Evolutionary conservation across 2,329 filamentous ascomycete genomes (phyloP).

Genomic region (Clarireedia monteithiana): DNA sequence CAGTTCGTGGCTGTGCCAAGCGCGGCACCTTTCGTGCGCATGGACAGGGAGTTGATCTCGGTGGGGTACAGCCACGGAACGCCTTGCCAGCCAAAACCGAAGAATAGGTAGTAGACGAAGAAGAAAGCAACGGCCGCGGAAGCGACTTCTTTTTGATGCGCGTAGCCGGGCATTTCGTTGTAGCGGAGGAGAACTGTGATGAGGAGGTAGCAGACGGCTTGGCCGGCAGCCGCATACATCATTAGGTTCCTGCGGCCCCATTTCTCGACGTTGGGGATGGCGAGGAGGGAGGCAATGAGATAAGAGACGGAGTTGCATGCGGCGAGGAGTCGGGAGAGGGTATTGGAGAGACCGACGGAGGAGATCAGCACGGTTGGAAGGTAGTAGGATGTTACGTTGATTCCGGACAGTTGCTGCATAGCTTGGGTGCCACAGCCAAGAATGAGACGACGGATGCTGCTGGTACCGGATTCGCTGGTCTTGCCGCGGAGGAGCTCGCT

Average conservation of each 20-base stretch:
- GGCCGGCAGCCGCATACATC: constrained; percentile 58
- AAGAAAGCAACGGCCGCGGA: constrained; percentile 28
- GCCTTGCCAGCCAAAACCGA: constrained; percentile 42
- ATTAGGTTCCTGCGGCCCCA: constrained; percentile 65
- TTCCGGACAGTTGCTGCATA: constrained; percentile 42
- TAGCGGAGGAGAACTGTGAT: constrained; percentile 35
- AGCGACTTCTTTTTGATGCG: constrained; percentile 8
- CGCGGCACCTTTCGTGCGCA: constrained; percentile 50
- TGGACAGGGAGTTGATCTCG: constrained; percentile 45
- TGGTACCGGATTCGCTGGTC: not conserved
- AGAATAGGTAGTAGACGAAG: constrained; percentile 46
- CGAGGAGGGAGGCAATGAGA: constrained; percentile 18
- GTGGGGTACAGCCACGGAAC: constrained; percentile 43
- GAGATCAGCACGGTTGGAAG: constrained; percentile 43
- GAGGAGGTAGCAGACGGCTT: constrained; percentile 54
- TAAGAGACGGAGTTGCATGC: constrained; percentile 36
- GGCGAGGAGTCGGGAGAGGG: constrained; percentile 45
- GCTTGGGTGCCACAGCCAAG: constrained; percentile 58
- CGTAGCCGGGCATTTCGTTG: constrained; percentile 13
- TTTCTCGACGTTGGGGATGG: constrained; percentile 39
- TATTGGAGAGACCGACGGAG: constrained; percentile 37
- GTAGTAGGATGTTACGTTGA: constrained; percentile 39
- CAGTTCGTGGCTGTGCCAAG: constrained; percentile 34
- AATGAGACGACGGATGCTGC: constrained; percentile 57
- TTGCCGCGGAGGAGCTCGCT: constrained; percentile 3